phyloP scores from a whole-genome alignment of 768 basidiomycete genomes.

The Lactarius sp. region DNA sequence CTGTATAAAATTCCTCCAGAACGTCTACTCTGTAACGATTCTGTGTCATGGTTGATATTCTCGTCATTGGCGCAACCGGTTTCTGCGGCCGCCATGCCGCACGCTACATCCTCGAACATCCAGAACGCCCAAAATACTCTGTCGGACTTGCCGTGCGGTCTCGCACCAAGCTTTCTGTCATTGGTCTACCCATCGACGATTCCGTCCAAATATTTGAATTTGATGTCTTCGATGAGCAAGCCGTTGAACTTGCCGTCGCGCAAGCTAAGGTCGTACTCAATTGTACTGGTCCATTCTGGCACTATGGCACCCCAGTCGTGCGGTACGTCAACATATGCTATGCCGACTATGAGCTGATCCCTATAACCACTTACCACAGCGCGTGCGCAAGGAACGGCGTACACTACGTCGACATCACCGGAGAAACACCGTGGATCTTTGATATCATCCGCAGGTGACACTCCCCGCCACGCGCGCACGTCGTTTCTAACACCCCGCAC shows the following conservation, averaged over 20 bases:
- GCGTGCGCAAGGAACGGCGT: constrained; percentile 69
- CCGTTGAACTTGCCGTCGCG: constrained; percentile 55
- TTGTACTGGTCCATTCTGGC: constrained; percentile 70
- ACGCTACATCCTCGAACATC: constrained; percentile 23
- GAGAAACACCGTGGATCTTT: constrained; percentile 63
- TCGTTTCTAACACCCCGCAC: background rate
- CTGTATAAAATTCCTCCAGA: no score
- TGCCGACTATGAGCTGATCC: background rate
- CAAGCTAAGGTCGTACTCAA: constrained; percentile 66
- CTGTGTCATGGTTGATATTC: constrained; percentile 21
- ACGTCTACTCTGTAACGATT: background rate
- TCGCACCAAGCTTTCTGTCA: constrained; percentile 15
- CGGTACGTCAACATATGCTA: constrained; percentile 36
- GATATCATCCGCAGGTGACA: constrained; percentile 56
- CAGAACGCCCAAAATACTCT: constrained; percentile 17
- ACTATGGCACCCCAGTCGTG: constrained; percentile 69
- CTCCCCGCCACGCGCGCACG: background rate
- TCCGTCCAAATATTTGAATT: constrained; percentile 44
- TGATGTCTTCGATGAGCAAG: constrained; percentile 51
- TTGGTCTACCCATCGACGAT: constrained; percentile 10
- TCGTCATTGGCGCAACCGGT: constrained; percentile 25
- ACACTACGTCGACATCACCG: constrained; percentile 84
- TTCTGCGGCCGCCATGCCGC: constrained; percentile 25
- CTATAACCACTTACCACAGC: constrained; percentile 31
- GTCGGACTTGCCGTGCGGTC: constrained; percentile 22